phyloP scores from a whole-genome alignment of 148 eudicot genomes.

The Camellia granthamiana region DNA sequence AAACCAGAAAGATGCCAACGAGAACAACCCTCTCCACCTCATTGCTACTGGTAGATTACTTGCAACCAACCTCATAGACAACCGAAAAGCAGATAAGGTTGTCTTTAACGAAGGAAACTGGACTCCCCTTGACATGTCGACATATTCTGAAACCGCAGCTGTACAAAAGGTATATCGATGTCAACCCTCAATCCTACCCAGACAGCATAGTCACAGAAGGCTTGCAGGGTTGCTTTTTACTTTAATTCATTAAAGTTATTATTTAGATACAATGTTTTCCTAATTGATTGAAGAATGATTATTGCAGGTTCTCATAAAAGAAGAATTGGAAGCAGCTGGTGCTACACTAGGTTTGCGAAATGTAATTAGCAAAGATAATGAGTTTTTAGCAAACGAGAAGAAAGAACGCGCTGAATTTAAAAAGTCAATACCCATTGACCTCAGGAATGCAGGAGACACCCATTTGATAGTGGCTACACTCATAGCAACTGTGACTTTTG shows the following conservation, averaged over 20 bases:
- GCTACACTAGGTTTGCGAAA: too few species aligned
- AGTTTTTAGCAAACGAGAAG: neutral
- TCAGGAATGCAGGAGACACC: neutral
- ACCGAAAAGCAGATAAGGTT: neutral
- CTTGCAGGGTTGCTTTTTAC: too few species aligned
- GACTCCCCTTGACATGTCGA: slow-evolving; percentile 16
- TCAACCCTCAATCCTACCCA: too few species aligned
- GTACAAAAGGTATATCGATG: too few species aligned
- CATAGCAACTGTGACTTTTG: slow-evolving; percentile 3
- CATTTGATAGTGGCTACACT: slow-evolving; percentile 1
- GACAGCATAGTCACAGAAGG: too few species aligned
- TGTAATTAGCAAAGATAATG: too few species aligned
- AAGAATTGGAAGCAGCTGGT: too few species aligned
- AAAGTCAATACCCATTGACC: neutral
- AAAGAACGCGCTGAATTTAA: neutral
- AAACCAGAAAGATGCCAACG: slow-evolving; percentile 17
- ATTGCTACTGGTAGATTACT: neutral
- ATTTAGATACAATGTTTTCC: too few species aligned
- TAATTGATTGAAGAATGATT: too few species aligned
- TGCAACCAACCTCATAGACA: neutral
- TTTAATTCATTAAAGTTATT: too few species aligned
- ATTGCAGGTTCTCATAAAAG: too few species aligned
- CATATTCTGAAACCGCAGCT: too few species aligned
- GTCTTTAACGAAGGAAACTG: slow-evolving; percentile 15
- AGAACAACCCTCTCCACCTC: slow-evolving; percentile 25